Conservation (phyloP, 2,329 filamentous ascomycete species). For the Tolypocladium ovalisporum region DNA sequence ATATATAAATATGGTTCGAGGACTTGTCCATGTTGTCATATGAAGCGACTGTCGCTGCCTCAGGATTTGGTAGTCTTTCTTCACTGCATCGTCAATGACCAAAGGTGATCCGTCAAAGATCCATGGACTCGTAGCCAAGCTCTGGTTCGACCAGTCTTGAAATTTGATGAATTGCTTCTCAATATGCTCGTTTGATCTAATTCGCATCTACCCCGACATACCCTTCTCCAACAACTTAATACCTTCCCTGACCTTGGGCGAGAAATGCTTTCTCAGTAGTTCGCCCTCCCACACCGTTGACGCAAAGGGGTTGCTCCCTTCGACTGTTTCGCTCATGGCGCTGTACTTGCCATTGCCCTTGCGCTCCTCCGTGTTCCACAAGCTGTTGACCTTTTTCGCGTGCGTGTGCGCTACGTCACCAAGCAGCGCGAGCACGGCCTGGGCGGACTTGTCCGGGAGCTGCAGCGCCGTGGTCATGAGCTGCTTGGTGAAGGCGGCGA, state of each 20-base stretch:
- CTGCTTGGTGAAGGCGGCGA: conserved; percentile 92
- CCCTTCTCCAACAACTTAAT: conserved; percentile 59
- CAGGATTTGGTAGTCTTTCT: no score
- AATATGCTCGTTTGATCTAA: neutral
- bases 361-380: conserved; percentile 93
- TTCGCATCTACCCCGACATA: conserved; percentile 25
- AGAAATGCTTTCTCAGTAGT: conserved; percentile 73
- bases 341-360: conserved; percentile 84
- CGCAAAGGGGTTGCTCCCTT: conserved; percentile 83
- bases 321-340: conserved; percentile 59
- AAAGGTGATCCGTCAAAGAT: neutral
- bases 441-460: conserved; percentile 77
- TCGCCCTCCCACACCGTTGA: conserved; percentile 92
- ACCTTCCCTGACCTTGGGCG: conserved; percentile 72
- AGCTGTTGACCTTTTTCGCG: conserved; percentile 65
- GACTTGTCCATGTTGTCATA: neutral
- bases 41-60: neutral
- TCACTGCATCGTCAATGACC: no score
- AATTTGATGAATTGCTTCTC: neutral
- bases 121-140: neutral
- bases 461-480: conserved; percentile 75
- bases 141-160: neutral
- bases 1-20: neutral
- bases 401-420: conserved; percentile 72
- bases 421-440: conserved; percentile 69